Evolutionary conservation across 2,329 filamentous ascomycete species (phyloP), one percentile per base, ranked within the genome.

Genomic region (Cordyceps militaris): DNA sequence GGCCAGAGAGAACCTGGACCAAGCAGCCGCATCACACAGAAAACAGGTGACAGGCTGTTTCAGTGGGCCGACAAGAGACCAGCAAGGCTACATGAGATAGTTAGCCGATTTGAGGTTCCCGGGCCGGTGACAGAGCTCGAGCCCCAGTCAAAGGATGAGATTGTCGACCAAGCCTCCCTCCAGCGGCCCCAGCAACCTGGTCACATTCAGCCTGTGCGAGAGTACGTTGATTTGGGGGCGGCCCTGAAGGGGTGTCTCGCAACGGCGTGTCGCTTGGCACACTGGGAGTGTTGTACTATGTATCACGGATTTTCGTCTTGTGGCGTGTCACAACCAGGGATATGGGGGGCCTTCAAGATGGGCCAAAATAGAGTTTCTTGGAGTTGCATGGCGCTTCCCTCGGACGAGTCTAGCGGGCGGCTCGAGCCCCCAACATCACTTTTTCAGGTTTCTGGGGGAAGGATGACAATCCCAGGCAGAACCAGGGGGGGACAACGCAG

Each of bases 281-380:
- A 43, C 5, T 16, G 40, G 38, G 51, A 14, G 28, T 44, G 51
- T 43, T 19, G n/a, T n/a, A n/a, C n/a, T n/a, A n/a, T n/a, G n/a
- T n/a, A n/a, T n/a, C n/a, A n/a, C n/a, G n/a, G n/a, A n/a, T n/a
- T n/a, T n/a, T n/a, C 26, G 8, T 28, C 47, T 9, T 34, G 19
- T 54, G 54, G 54, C 36, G 46, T 56, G 53, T 49, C 30, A 23
- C 43, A 24, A 24, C 26, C 32, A 30, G 43, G 53, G 8, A 9
- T 26, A 30, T 16, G 34, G 10, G 34, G 4, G 14, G 44, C 30
- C 28, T 34, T 49, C 36, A 13, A n/a, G 54, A 43, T 43, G 54
- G 44, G 54, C 54, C 34, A 24, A 56, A 56, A 56, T 56, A 56
- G 54, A 56, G 54, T 56, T 56, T 49, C 34, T 42, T 30, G 19